Evolutionary conservation across 1,284 basidiomycete species (phyloP), one percentile per base, ranked within the genome.

Genomic region (Fistulina hepatica): DNA sequence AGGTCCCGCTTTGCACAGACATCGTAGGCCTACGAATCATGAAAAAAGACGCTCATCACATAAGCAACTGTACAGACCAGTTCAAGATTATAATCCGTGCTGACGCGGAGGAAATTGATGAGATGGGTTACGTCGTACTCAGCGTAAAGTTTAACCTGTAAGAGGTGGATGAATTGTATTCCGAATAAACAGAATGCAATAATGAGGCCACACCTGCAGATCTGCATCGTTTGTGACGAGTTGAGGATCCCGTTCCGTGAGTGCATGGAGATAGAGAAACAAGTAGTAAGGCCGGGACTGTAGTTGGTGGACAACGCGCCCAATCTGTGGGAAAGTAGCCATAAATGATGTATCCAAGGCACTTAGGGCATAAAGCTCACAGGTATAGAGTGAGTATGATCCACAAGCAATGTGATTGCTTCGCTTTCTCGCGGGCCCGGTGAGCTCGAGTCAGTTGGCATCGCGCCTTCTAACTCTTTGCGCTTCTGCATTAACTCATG

Each of bases 351-450:
- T n/a, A 25, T 25, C 35, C 24, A 42, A 23, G 34, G 21, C 2
- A 44, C 22, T 22, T 11, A 13, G 38, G 2, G 17, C 11, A 9
- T 25, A 9, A 25, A 12, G 61, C 80, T 48, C 47, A 91, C 92
- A 4, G 92, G 91, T 54, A 99, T 97, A 10, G 94, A 93, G 53
- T 95, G 86, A 0, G 86, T 88, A 55, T 98, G 91, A 48, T 97
- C 82, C 6, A 98, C 93, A 12, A 99, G 70, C 32, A 99, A 57
- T 33, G 73, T 71, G 43, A 98, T 92, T 0, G 92, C 90, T 16
- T 81, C 69, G 31, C 77, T 76, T 21, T 67, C 60, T 25, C 51
- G 59, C 33, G 62, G 57, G 1, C 53, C 55, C 22, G 61, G 60
- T n/a, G n/a, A n/a, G n/a, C n/a, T n/a, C n/a, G n/a, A n/a, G n/a